Conservation (phyloP, 129 eudicot species). For the Arctium minus region DNA sequence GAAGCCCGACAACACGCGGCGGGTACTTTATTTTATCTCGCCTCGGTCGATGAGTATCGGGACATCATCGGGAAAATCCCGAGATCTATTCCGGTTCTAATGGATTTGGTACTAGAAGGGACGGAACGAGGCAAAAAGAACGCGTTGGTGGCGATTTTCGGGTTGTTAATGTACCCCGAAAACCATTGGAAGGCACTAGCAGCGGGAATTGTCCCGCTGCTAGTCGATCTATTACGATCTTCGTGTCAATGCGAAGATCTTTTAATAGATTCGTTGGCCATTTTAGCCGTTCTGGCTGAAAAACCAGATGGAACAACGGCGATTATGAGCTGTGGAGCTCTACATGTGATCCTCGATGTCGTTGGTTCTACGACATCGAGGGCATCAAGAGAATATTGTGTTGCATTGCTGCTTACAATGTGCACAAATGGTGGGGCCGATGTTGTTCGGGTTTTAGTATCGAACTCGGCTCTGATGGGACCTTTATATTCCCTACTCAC, state of each 20-base stretch:
- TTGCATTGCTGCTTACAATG: slow-evolving; percentile 52
- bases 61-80: slow-evolving; percentile 56
- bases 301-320: slow-evolving; percentile 55
- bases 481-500: slow-evolving; percentile 64
- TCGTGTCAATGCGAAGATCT: slow-evolving; percentile 52
- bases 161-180: slow-evolving; percentile 52
- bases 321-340: slow-evolving; percentile 42
- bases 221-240: slow-evolving; percentile 40
- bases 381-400: slow-evolving; percentile 50
- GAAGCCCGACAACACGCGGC: slow-evolving; percentile 89
- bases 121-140: slow-evolving; percentile 62
- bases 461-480: slow-evolving; percentile 66
- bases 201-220: slow-evolving; percentile 61
- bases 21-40: slow-evolving; percentile 75
- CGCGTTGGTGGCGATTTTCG: slow-evolving; percentile 68
- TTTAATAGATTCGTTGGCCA: slow-evolving; percentile 53
- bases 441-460: slow-evolving; percentile 79
- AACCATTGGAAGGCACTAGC: slow-evolving; percentile 65
- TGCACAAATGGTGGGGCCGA: slow-evolving; percentile 67
- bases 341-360: slow-evolving; percentile 39
- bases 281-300: slow-evolving; percentile 56
- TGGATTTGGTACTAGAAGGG: slow-evolving; percentile 64
- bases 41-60: slow-evolving; percentile 79
- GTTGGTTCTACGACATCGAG: slow-evolving; percentile 39
- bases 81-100: slow-evolving; percentile 52